A percentile compares a stretch with the other conserved stretches of the same genome.
Conservation (phyloP, 441 rosid species). For the Aleurites moluccanus region DNA sequence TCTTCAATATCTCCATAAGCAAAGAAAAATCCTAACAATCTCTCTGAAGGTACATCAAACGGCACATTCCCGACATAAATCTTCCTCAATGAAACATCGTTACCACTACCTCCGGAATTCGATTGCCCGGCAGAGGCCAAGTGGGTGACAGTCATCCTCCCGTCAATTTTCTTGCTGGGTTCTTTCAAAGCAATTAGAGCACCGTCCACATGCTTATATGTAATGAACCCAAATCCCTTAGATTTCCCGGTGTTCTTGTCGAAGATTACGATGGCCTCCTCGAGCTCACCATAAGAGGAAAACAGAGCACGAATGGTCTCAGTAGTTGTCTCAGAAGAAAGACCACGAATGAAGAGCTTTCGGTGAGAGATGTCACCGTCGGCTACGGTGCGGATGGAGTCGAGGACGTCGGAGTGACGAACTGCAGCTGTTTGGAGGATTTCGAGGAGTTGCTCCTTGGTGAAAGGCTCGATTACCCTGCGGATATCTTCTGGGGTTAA, state of each 20-base stretch:
- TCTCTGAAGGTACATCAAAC: slow-evolving; percentile 70
- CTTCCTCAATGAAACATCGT: slow-evolving; percentile 60
- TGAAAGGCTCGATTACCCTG: slow-evolving; percentile 66
- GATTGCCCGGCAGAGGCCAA: slow-evolving; percentile 80
- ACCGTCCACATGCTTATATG: slow-evolving; percentile 78
- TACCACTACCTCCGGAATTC: slow-evolving; percentile 37
- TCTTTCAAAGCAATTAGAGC: slow-evolving; percentile 76
- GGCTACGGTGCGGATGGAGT: slow-evolving; percentile 57
- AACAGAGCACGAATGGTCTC: slow-evolving; percentile 66
- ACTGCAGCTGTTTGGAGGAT: slow-evolving; percentile 62
- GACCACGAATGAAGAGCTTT: slow-evolving; percentile 88
- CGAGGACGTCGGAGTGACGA: slow-evolving; percentile 61
- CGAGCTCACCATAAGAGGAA: slow-evolving; percentile 73
- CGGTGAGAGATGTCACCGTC: slow-evolving; percentile 72
- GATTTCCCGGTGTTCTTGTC: slow-evolving; percentile 88
- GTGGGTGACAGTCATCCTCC: slow-evolving; percentile 84
- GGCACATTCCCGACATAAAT: slow-evolving; percentile 89
- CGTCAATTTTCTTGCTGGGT: slow-evolving; percentile 92
- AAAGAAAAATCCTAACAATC: slow-evolving; percentile 58
- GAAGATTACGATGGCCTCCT: slow-evolving; percentile 77
- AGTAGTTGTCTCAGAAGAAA: slow-evolving; percentile 84
- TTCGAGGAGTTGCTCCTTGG: slow-evolving; percentile 73
- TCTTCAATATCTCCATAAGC: slow-evolving; percentile 87
- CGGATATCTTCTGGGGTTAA: slow-evolving; percentile 61
- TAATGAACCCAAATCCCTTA: slow-evolving; percentile 87